Conservation (phyloP, 305 asterid species). For the Rubia balearica region DNA sequence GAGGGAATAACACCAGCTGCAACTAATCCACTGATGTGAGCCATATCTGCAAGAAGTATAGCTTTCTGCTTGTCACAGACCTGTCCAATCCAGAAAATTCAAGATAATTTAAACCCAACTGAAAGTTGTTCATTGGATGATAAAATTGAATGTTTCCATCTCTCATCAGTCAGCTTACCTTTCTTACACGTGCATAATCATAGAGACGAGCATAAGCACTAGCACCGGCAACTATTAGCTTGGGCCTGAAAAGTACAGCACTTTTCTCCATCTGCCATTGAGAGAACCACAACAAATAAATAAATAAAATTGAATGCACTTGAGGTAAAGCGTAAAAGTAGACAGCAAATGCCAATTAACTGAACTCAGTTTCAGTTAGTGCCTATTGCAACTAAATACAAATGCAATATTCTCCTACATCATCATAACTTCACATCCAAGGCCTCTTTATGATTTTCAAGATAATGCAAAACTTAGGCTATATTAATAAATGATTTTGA, state of each 20-base stretch:
- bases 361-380: neutral
- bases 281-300: constrained; percentile 13
- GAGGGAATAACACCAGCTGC: constrained; percentile 89
- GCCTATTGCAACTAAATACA: neutral
- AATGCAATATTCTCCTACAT: neutral
- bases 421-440: neutral
- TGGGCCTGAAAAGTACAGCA: constrained; percentile 84
- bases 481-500: neutral
- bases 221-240: constrained; percentile 85
- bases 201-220: constrained; percentile 78
- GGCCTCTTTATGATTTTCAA: neutral
- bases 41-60: constrained; percentile 77
- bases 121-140: neutral
- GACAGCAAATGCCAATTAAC: neutral
- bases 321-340: neutral
- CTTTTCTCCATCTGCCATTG: constrained; percentile 68
- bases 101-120: neutral
- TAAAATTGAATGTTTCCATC: neutral
- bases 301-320: neutral
- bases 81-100: constrained; percentile 19
- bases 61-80: constrained; percentile 75
- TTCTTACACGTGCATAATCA: constrained; percentile 62
- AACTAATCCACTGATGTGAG: constrained; percentile 80
- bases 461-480: neutral
- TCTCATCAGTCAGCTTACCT: constrained; percentile 28